Evolutionary conservation across 805 yeast species (phyloP), one percentile per base, ranked within the genome.

Genomic region (Wickerhamiella azyma): DNA sequence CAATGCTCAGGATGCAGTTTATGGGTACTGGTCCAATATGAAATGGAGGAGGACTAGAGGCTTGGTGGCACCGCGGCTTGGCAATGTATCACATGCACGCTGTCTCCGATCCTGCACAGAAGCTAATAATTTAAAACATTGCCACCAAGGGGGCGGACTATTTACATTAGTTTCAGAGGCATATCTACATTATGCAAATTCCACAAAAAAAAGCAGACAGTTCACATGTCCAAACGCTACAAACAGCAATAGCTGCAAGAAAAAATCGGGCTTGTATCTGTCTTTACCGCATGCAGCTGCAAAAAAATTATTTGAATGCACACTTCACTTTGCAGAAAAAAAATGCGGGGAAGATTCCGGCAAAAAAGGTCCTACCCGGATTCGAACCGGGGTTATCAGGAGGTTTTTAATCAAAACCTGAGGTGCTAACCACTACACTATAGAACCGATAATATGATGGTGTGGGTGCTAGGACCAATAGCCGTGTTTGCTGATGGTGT

Each of bases 1-100:
- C 95, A 88, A 56, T 89, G 97, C 59, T 59, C 65, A 10, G 77
- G 82, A 28, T 89, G 97, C 60, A 83, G 94, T 59, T 59, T 86
- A 26, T 89, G 96, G 95, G 62, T 89, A 21, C 76, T 76, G 43
- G 86, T 89, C 1, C 71, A 69, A 52, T 84, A 79, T 56, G 52
- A 57, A 1, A 61, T 55, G 5, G 60, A 56, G 38, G 52, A 50
- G 29, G 28, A 28, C 26, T 18, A 26, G 16, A n/a, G 30, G 9
- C 9, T 10, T 13, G 11, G 30, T 28, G 11, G 24, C 5, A 16
- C n/a, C 5, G 17, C 33, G 16, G 14, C 24, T 14, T 29, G 5
- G 11, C 30, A 28, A 6, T 28, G 30, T 13, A 16, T 6, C 11
- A 13, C 9, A 13, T 30, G 16, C 32, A 28, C 32, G 13, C 32